Percentiles rank a stretch among this genome's conserved stretches.
phyloP scores from a whole-genome alignment of 1,284 basidiomycete species.

The Pseudozyma hubeiensis region DNA sequence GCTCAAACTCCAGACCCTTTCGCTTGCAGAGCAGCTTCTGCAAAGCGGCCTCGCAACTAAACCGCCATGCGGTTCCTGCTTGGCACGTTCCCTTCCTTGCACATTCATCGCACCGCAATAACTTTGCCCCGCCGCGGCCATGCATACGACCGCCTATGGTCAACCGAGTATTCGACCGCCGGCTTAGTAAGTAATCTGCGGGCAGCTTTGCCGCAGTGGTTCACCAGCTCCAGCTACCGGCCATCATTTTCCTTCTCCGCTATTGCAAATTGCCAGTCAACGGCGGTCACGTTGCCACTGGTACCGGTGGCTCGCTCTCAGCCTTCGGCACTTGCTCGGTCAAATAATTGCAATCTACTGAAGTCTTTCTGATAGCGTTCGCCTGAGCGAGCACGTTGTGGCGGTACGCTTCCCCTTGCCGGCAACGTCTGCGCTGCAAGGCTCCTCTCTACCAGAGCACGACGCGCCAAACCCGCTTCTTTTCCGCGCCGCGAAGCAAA shows the following conservation, averaged over 20 bases:
- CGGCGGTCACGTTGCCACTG: slow-evolving; percentile 22
- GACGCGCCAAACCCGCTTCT: too few species aligned
- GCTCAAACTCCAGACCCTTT: background rate
- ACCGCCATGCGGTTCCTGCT: slow-evolving; percentile 15
- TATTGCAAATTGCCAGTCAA: background rate
- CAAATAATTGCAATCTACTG: slow-evolving; percentile 2
- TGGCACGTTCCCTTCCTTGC: slow-evolving; percentile 15
- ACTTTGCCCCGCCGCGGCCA: too few species aligned
- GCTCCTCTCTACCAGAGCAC: too few species aligned
- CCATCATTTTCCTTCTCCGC: background rate
- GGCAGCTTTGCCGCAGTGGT: background rate
- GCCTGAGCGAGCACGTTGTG: slow-evolving; percentile 6
- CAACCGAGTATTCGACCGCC: too few species aligned
- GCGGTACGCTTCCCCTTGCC: background rate
- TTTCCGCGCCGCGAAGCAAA: too few species aligned
- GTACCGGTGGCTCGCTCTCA: slow-evolving; percentile 3
- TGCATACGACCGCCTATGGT: too few species aligned
- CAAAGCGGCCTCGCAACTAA: slow-evolving; percentile 2
- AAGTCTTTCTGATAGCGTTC: slow-evolving; percentile 6
- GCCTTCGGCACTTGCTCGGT: background rate
- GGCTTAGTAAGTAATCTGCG: too few species aligned
- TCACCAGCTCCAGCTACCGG: too few species aligned
- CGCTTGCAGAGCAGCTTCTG: background rate
- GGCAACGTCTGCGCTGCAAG: too few species aligned
- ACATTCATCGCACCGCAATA: background rate